Percentiles rank a stretch among this genome's conserved stretches.
Evolutionary conservation across 2,329 filamentous ascomycete genomes (phyloP).

Genomic region (Paecilomyces dactylethromorphus): DNA sequence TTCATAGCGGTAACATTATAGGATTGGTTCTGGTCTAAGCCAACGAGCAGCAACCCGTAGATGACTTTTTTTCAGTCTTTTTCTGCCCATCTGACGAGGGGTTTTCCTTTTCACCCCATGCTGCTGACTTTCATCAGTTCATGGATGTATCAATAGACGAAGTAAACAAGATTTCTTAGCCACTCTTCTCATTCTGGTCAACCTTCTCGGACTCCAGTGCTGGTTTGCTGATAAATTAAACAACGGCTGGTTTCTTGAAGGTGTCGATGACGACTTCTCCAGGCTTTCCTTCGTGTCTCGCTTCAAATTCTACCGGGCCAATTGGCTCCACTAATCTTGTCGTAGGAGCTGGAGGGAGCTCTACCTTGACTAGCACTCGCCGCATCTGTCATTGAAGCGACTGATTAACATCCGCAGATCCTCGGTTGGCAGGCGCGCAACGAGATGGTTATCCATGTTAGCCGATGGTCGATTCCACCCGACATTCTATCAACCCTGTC

Average conservation of each 20-base stretch:
- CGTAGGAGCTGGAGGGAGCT: conserved; percentile 47
- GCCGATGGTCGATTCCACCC: conserved; percentile 3
- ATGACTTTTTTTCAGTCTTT: conserved; percentile 61
- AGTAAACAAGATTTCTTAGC: conserved; percentile 56
- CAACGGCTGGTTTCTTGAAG: conserved; percentile 26
- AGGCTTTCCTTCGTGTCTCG: too few relatives aligned
- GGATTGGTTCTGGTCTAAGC: conserved; percentile 35
- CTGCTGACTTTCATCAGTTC: conserved; percentile 77
- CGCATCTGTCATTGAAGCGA: conserved; percentile 65
- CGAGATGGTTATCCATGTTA: conserved; percentile 39
- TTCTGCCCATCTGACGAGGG: conserved; percentile 74
- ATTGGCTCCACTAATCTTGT: conserved; percentile 76
- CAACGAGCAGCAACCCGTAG: conserved; percentile 61
- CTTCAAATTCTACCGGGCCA: too few relatives aligned
- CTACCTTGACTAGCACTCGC: conserved; percentile 48
- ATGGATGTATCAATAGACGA: conserved; percentile 61
- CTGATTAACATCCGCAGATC: conserved; percentile 66
- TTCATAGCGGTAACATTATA: conserved; percentile 65
- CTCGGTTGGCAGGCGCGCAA: conserved; percentile 64
- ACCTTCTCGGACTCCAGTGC: conserved; percentile 18
- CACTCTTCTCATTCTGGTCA: conserved; percentile 43
- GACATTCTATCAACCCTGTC: conserved; percentile 2
- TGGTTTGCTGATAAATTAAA: conserved; percentile 57
- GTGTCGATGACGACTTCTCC: conserved; percentile 42
- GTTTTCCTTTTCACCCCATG: conserved; percentile 76